phyloP scores from a whole-genome alignment of 495 filamentous ascomycete genomes.

The Cercophora sp. region DNA sequence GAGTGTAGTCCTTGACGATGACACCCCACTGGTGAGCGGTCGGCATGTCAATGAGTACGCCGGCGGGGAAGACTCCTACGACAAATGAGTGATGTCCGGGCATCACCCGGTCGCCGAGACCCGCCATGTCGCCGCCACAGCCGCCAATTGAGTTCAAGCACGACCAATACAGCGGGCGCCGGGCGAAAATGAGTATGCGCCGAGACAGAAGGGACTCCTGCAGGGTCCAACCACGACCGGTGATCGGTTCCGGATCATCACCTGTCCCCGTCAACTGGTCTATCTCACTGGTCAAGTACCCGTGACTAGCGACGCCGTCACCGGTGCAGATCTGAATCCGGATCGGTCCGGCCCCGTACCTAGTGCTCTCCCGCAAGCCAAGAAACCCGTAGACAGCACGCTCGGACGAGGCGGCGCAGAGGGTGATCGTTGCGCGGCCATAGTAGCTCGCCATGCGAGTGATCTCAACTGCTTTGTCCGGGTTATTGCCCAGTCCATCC shows the following conservation, averaged over 20 bases:
- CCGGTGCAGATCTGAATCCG: neutral
- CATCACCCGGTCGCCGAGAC: neutral
- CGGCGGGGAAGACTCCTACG: conserved; percentile 1
- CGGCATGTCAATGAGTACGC: conserved; percentile 4
- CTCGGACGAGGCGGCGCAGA: conserved; percentile 5
- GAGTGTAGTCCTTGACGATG: conserved; percentile 9
- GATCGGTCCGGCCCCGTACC: neutral
- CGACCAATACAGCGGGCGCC: conserved; percentile 3
- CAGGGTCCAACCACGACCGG: conserved; percentile 7
- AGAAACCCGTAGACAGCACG: neutral
- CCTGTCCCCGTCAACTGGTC: neutral
- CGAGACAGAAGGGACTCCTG: conserved; percentile 4
- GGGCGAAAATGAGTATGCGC: conserved; percentile 6
- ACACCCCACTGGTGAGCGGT: neutral
- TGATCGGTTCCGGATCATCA: neutral
- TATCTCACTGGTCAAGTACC: neutral
- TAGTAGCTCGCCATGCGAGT: conserved; percentile 13
- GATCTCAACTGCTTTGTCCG: conserved; percentile 7
- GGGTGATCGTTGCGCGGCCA: conserved; percentile 5
- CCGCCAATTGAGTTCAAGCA: conserved; percentile 10
- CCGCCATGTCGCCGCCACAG: neutral
- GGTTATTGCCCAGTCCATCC: conserved; percentile 1
- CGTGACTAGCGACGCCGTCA: neutral
- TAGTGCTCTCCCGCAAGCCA: neutral
- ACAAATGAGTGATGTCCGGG: conserved; percentile 2